Percentiles rank a stretch among this genome's conserved stretches.
Conservation (phyloP, 106 monocot species). For the Allium sativum region DNA sequence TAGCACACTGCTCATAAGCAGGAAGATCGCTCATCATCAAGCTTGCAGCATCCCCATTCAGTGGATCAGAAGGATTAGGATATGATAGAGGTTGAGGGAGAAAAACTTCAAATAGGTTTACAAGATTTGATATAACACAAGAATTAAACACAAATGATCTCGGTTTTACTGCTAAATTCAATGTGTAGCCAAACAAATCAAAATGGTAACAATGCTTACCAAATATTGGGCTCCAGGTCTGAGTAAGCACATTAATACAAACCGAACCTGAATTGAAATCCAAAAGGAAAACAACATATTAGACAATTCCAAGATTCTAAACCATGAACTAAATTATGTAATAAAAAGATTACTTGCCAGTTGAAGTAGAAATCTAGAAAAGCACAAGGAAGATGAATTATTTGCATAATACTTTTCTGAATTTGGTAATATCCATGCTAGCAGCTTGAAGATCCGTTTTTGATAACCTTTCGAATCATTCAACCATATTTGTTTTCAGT, state of each 20-base stretch:
- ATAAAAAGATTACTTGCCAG: too few species aligned
- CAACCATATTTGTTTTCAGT: too few species aligned
- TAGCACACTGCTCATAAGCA: constrained; percentile 64
- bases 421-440: too few species aligned
- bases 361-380: too few species aligned
- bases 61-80: constrained; percentile 76
- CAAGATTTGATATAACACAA: constrained; percentile 38
- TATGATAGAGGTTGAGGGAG: constrained; percentile 72
- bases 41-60: constrained; percentile 74
- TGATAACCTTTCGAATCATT: too few species aligned
- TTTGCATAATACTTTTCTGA: too few species aligned
- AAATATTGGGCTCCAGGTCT: constrained; percentile 91
- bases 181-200: background rate
- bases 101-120: constrained; percentile 75
- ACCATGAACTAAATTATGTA: background rate
- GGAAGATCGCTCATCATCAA: constrained; percentile 59
- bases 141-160: too few species aligned
- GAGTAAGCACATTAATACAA: constrained; percentile 86
- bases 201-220: constrained; percentile 19
- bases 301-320: background rate
- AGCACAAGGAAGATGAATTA: too few species aligned
- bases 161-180: too few species aligned
- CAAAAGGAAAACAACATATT: background rate
- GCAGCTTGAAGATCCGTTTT: too few species aligned
- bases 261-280: constrained; percentile 64